Evolutionary conservation across 2,329 filamentous ascomycete species (phyloP).

Genomic region (Xylaria sp.): DNA sequence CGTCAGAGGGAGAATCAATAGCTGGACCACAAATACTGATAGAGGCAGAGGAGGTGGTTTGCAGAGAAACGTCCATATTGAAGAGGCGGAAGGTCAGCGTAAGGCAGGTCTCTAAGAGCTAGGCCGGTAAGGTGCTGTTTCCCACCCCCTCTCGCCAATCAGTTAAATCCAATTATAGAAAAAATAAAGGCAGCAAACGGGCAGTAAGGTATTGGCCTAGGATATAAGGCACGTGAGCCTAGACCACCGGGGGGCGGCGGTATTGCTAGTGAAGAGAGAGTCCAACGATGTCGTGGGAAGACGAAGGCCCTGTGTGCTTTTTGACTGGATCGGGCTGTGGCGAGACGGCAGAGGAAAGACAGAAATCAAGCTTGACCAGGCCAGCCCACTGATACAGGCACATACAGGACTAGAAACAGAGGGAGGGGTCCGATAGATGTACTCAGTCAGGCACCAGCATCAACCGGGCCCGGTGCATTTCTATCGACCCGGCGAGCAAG

Average conservation of each 20-base stretch:
- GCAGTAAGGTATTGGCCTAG: slow-evolving; percentile 41
- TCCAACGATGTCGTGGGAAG: background rate
- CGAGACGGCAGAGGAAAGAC: background rate
- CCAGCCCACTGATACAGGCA: background rate
- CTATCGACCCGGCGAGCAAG: slow-evolving; percentile 17
- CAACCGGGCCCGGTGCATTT: slow-evolving; percentile 4
- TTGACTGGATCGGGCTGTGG: background rate
- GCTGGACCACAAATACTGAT: slow-evolving; percentile 37
- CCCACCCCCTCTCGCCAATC: slow-evolving; percentile 30
- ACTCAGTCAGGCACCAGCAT: slow-evolving; percentile 23
- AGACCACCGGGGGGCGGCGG: slow-evolving; percentile 20
- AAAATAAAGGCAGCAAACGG: slow-evolving; percentile 48
- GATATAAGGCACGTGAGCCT: slow-evolving; percentile 42
- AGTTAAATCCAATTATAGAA: slow-evolving; percentile 36
- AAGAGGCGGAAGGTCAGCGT: slow-evolving; percentile 28
- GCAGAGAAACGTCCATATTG: slow-evolving; percentile 44
- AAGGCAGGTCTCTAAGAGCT: slow-evolving; percentile 18
- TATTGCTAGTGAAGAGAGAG: slow-evolving; percentile 27
- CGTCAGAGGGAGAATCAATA: slow-evolving; percentile 42
- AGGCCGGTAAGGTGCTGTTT: slow-evolving; percentile 24
- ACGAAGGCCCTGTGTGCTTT: background rate
- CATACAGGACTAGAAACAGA: background rate
- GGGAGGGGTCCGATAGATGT: slow-evolving; percentile 17
- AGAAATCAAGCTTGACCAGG: background rate
- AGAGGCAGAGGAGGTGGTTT: slow-evolving; percentile 34